Evolutionary conservation across 225 moss, liverwort and hornwort genomes (phyloP), one percentile per base, ranked within the genome.

Genomic region (Marchantia polymorpha): DNA sequence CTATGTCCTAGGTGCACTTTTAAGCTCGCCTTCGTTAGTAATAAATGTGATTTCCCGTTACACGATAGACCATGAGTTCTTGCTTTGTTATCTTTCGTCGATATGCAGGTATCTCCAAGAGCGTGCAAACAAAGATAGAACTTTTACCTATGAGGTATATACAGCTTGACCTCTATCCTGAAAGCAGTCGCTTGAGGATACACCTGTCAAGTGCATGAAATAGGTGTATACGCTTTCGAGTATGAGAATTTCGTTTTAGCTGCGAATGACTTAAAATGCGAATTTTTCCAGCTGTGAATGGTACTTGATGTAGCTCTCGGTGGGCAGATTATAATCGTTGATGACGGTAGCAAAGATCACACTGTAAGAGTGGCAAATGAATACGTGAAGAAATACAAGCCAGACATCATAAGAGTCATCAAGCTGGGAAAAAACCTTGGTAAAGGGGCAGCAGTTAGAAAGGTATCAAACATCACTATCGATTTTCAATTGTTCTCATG

Each of bases 391-490:
- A 93, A 91, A 87, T 85, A 90, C 84, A 90, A 92, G 61, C 72
- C 94, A 81, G 95, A 99, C 85, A 82, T 87, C 64, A 86, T 99
- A 49, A 91, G 99, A 86, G 84, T 95, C 1, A 78, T 99, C 52
- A 99, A 95, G 90, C 99, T 93, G 85, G 90, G 91, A 16, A 80
- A 81, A 48, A 99, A 99, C 80, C 90, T 92, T 64, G 99, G 99
- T n/a, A 99, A 99, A 85, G 99, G 99, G 59, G 95, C 95, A 69
- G 93, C 99, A 81, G 99, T 99, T 53, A 89, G 91, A 76, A 91
- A 90, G 91, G 93, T 93, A 82, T 23, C 64, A 11, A 6, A 39
- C 74, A 58, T 31, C 8, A 75, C 46, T 22, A 17, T 59, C 30
- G 20, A 49, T 16, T 14, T 3, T 30, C 3, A n/a, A 9, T 22